Base-by-base conservation (phyloP, 352 stramenopile species). In the Globisporangium takayamanum region DNA sequence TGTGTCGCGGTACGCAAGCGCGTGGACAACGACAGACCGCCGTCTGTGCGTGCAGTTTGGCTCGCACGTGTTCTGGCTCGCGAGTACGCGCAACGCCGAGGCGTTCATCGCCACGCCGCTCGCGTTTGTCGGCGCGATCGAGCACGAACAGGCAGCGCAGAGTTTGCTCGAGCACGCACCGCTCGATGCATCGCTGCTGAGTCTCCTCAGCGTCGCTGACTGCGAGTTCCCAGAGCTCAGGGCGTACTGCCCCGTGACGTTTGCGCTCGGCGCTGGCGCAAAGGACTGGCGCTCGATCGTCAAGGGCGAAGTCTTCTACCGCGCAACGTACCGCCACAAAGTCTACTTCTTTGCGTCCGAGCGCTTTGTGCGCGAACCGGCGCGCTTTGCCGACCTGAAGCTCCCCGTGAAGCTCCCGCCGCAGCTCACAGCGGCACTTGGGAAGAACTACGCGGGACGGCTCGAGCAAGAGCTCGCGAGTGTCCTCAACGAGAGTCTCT, bases 181-280 rank as follows among this genome's bases (percentile, higher is more conserved):
- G 1, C 64, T 89, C 15, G 78, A 83, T 26, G 68, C 78, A 22
- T 91, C 81, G n/a, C 50, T 89, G 14, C 15, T 89, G 39, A 88
- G 78, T 41, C 66, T 91, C 18, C 59, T 91, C 2, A 73, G 69
- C 0, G 79, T 88, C 7, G 53, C 70, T 10, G 80, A 89, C 50
- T 89, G 77, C 36, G 74, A 87, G 50, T 87, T 88, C 36, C 79
- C 79, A 0, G 81, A 91, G 55, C 60, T 89, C 49, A 86, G 84
- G 65, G 81, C 79, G 7, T 91, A 89, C 56, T 91, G 79, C 53
- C 78, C 81, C 7, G 81, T 91, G 25, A 89, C 77, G 3, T 89
- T 88, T 51, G 61, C 74, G 20, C 54, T 64, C 10, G 72, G 70
- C 33, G 56, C 48, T 1, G 66, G 61, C 15, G 60, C 73, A 6